A percentile compares a stretch with the other conserved stretches of the same genome.
Conservation (phyloP, 2,329 filamentous ascomycete genomes). For the Domatiomyces catenatus region DNA sequence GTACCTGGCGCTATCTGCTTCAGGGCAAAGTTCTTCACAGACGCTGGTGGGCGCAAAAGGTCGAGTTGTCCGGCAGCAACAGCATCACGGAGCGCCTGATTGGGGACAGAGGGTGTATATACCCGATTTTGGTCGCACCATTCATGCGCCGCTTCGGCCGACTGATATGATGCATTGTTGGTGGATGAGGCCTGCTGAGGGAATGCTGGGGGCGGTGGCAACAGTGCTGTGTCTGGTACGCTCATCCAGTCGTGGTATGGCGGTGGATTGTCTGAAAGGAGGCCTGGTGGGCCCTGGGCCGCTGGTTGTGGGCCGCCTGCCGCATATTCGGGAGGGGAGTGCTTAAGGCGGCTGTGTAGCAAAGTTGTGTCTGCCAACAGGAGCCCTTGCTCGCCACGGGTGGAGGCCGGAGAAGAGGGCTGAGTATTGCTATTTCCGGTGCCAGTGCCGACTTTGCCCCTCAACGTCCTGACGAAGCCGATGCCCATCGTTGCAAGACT, state of each 20-base stretch:
- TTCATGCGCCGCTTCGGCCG: conserved; percentile 40
- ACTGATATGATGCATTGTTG: conserved; percentile 40
- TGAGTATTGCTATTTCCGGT: conserved; percentile 2
- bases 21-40: conserved; percentile 2
- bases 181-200: conserved; percentile 39
- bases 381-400: conserved; percentile 1
- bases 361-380: conserved; percentile 3
- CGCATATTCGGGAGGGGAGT: conserved; percentile 4
- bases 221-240: conserved; percentile 42
- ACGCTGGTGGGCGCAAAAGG: conserved; percentile 20
- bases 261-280: conserved; percentile 28
- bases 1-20: conserved; percentile 4
- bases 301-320: not conserved
- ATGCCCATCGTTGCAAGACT: conserved; percentile 2
- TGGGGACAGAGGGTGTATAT: conserved; percentile 33
- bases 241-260: conserved; percentile 49
- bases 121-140: conserved; percentile 41
- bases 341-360: not conserved
- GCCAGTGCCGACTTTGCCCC: conserved; percentile 12
- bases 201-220: conserved; percentile 44
- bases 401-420: not conserved
- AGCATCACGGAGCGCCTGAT: conserved; percentile 26
- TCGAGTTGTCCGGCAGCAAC: conserved; percentile 31
- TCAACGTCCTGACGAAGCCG: conserved; percentile 15
- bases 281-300: conserved; percentile 3